phyloP scores from a whole-genome alignment of 2,329 filamentous ascomycete species.

The Pseudocercospora fijiensis region DNA sequence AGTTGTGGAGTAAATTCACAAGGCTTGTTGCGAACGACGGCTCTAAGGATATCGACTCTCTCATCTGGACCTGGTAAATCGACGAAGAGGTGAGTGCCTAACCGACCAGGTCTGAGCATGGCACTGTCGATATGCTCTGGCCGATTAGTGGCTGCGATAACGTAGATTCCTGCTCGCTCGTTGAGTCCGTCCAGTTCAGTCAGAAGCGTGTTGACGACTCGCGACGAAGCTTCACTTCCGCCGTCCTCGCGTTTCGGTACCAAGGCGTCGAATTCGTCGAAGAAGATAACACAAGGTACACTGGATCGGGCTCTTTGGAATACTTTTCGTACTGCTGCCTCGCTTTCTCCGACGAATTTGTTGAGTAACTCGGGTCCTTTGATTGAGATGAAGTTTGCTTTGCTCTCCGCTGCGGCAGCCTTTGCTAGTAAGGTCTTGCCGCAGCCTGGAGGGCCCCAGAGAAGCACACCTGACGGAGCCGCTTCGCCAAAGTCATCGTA shows the following conservation, averaged over 20 bases:
- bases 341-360: conserved; percentile 96
- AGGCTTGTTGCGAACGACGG: conserved; percentile 58
- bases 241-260: conserved; percentile 77
- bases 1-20: conserved; percentile 48
- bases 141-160: conserved; percentile 91
- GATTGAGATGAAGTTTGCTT: conserved; percentile 97
- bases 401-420: conserved; percentile 90
- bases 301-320: conserved; percentile 85
- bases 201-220: conserved; percentile 91
- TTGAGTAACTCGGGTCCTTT: conserved; percentile 95
- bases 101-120: conserved; percentile 85
- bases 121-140: conserved; percentile 96
- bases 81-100: conserved; percentile 86
- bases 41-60: conserved; percentile 79
- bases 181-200: conserved; percentile 89
- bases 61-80: conserved; percentile 78
- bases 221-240: conserved; percentile 76
- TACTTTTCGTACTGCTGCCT: conserved; percentile 86
- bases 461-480: conserved; percentile 79
- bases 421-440: conserved; percentile 96
- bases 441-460: conserved; percentile 96
- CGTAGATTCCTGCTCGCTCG: conserved; percentile 76
- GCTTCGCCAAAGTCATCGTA: conserved; percentile 77
- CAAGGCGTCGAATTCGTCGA: conserved; percentile 93
- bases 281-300: conserved; percentile 92